These are phyloP conservation scores for Talaromyces amestolkiae DNA, from an alignment of 2,329 filamentous ascomycete species.

Conservation along the genomic window DNA sequence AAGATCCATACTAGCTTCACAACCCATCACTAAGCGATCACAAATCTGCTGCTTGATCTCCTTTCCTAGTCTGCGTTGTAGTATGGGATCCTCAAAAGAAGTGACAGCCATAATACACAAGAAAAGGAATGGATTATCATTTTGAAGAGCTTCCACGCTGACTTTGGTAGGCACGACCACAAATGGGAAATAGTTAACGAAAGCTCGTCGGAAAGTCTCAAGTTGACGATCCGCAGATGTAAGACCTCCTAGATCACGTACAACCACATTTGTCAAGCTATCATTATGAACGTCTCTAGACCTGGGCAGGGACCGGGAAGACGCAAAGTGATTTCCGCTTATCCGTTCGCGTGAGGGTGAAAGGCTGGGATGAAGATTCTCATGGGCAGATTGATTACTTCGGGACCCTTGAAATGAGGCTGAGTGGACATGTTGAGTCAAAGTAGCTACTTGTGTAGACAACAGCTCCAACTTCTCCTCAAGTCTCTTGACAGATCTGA, in stretches of 20 bases:
- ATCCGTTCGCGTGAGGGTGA: background rate
- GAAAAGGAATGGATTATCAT: conserved; percentile 1
- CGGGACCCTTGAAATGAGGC: background rate
- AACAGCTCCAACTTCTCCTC: conserved; percentile 1
- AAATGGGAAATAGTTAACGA: background rate
- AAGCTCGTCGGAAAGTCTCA: background rate
- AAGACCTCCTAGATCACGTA: background rate
- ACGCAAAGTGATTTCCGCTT: background rate
- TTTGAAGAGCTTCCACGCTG: background rate
- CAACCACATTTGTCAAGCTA: background rate
- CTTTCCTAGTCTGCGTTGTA: conserved; percentile 1
- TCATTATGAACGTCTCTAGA: background rate
- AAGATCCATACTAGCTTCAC: conserved; percentile 1
- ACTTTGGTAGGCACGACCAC: background rate
- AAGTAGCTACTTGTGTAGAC: background rate
- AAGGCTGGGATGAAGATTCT: background rate
- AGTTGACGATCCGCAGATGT: background rate
- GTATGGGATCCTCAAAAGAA: background rate
- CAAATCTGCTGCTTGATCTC: conserved; percentile 3
- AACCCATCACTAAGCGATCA: background rate
- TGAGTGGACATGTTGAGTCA: background rate
- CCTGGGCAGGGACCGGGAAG: background rate
- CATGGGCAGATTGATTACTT: background rate
- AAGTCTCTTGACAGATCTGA: conserved; percentile 1
- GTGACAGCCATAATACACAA: background rate